A percentile compares a stretch with the other conserved stretches of the same genome.
Evolutionary conservation across 2,329 filamentous ascomycete species (phyloP).

Genomic region (Fusarium sp.): DNA sequence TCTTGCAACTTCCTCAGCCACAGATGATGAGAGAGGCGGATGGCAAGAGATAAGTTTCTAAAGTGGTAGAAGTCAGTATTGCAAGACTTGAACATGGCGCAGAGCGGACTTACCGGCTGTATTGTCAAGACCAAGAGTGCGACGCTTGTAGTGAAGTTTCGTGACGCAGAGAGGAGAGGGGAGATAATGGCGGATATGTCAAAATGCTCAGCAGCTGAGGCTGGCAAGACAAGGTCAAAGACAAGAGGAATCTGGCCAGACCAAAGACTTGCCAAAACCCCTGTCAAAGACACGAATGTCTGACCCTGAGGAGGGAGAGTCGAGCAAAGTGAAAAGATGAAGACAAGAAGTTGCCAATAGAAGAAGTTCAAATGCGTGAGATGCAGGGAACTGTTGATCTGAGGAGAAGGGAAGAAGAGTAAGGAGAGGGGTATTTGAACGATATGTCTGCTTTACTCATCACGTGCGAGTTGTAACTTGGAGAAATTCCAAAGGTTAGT

Average conservation of each 20-base stretch:
- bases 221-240: not conserved
- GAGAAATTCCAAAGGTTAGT: not conserved
- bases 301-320: not conserved
- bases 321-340: not conserved
- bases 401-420: not conserved
- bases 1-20: not conserved
- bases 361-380: not conserved
- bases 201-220: not conserved
- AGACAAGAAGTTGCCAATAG: not conserved
- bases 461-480: not conserved
- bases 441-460: rapidly evolving
- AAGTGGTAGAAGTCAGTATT: not conserved
- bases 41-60: not conserved
- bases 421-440: not conserved
- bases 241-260: not conserved
- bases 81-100: not conserved
- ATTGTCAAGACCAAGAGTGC: rapidly evolving
- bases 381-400: not conserved
- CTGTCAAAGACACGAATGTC: not conserved
- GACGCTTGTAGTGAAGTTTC: not conserved
- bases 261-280: not conserved
- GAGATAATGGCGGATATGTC: not conserved
- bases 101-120: too few relatives aligned
- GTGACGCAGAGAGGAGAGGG: not conserved
- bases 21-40: not conserved